phyloP scores from a whole-genome alignment of 768 basidiomycete genomes.

The Punctularia strigosozonata region DNA sequence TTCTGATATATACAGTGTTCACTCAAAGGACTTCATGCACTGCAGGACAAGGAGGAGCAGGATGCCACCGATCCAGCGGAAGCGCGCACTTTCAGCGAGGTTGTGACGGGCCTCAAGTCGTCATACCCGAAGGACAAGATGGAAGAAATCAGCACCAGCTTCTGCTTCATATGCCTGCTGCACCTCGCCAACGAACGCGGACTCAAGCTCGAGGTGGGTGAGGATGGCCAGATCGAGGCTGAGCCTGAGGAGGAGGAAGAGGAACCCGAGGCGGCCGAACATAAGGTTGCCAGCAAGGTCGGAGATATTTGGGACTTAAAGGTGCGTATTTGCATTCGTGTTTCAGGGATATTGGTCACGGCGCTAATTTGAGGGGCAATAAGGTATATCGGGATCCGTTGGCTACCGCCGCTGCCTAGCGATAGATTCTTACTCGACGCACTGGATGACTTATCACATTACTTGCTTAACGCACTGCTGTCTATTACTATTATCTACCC shows the following conservation, averaged over 20 bases:
- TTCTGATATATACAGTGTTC: too few species aligned
- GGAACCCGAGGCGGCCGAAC: constrained; percentile 23
- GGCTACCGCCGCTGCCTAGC: not conserved
- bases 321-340: constrained; percentile 31
- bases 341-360: too few species aligned
- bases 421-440: too few species aligned
- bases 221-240: constrained; percentile 22
- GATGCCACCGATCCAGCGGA: constrained; percentile 52
- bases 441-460: too few species aligned
- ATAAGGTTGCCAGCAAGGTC: constrained; percentile 34
- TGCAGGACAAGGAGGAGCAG: constrained; percentile 39
- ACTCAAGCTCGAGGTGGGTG: constrained; percentile 57
- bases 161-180: constrained; percentile 96
- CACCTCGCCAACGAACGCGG: constrained; percentile 97
- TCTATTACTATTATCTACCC: too few species aligned
- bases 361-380: too few species aligned
- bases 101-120: constrained; percentile 69
- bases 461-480: too few species aligned
- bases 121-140: constrained; percentile 90
- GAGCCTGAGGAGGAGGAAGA: constrained; percentile 23
- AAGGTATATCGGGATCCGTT: not conserved
- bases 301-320: constrained; percentile 70
- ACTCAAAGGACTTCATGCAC: too few species aligned
- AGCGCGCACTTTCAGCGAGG: constrained; percentile 60
- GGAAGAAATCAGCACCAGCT: constrained; percentile 97